These are phyloP conservation scores for Coffea eugenioides DNA, from an alignment of 257 asterid species.

Conservation along the genomic window DNA sequence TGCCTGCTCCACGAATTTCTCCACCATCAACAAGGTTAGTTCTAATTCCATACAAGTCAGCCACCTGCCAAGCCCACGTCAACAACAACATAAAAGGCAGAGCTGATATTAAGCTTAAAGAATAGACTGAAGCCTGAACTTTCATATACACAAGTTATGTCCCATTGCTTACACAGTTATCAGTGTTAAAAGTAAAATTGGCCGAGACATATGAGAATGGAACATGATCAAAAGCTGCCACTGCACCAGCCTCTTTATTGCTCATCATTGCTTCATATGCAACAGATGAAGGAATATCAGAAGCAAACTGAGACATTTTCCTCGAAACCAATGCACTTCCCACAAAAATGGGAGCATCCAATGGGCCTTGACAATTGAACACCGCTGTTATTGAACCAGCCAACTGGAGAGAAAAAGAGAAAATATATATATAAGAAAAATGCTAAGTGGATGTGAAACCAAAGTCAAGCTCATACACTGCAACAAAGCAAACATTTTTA, in stretches of 20 bases:
- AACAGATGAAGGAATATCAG: constrained; percentile 64
- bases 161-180: constrained; percentile 81
- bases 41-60: constrained; percentile 97
- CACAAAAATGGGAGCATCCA: constrained; percentile 94
- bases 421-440: background rate
- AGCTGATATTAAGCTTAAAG: background rate
- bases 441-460: constrained; percentile 11
- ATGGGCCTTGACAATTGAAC: constrained; percentile 98
- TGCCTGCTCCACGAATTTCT: constrained; percentile 99
- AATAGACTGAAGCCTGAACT: background rate
- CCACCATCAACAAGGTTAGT: constrained; percentile 99
- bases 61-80: constrained; percentile 55
- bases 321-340: constrained; percentile 97
- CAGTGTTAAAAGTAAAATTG: constrained; percentile 93
- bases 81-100: background rate
- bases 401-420: constrained; percentile 52
- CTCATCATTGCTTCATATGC: constrained; percentile 89
- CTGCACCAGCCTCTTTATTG: constrained; percentile 96
- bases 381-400: constrained; percentile 98
- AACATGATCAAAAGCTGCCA: constrained; percentile 91
- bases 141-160: constrained; percentile 2
- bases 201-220: constrained; percentile 95
- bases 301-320: constrained; percentile 62
- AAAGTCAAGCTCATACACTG: constrained; percentile 14
- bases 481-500: background rate